These are phyloP conservation scores for Candida sanyaensis DNA, from an alignment of 1,139 yeast species.

Conservation along the genomic window DNA sequence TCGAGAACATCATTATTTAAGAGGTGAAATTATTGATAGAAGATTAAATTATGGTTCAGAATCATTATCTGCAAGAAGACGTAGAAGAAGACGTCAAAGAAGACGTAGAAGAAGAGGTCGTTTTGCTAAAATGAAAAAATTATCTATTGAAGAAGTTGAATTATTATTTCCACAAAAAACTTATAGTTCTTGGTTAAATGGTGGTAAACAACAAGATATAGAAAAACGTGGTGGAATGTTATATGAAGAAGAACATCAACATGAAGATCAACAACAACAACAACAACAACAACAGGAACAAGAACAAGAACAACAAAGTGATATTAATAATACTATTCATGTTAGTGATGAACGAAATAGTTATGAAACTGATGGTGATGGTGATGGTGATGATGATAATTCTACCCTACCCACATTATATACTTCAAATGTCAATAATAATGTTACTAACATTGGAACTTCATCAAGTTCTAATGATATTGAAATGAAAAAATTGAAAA, in stretches of 20 bases:
- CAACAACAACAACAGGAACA: too few species aligned
- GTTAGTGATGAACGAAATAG: background rate
- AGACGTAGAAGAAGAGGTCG: constrained; percentile 41
- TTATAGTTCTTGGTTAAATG: constrained; percentile 62
- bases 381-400: constrained; percentile 5
- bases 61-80: constrained; percentile 8
- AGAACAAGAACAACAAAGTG: constrained; percentile 3
- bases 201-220: constrained; percentile 48
- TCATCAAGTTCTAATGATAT: background rate
- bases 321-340: background rate
- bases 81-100: constrained; percentile 18
- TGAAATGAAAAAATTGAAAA: background rate
- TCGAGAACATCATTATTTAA: constrained; percentile 30
- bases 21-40: constrained; percentile 34
- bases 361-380: background rate
- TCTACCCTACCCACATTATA: background rate
- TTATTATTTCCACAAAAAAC: constrained; percentile 65
- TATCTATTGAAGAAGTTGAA: constrained; percentile 63
- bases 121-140: constrained; percentile 50
- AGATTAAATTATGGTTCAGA: constrained; percentile 15
- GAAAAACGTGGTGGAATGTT: constrained; percentile 35
- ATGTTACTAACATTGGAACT: background rate
- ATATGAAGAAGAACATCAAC: constrained; percentile 25
- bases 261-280: constrained; percentile 2
- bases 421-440: background rate